Percentiles rank a stretch among this genome's conserved stretches.
phyloP scores from a whole-genome alignment of 352 stramenopile genomes.

The Pythium guiyangense region DNA sequence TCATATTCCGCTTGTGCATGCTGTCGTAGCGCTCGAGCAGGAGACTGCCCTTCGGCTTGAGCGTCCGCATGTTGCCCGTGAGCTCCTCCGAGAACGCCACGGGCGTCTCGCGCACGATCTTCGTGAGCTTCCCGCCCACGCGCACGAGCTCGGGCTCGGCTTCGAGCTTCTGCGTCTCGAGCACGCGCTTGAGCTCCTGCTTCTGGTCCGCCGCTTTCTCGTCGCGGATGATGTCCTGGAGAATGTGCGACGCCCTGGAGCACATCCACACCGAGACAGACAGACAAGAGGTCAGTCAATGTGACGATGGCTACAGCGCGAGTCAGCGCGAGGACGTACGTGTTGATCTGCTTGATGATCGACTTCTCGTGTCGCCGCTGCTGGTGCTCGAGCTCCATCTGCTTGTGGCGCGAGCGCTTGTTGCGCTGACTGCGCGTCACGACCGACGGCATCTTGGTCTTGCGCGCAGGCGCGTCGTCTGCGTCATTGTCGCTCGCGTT shows the following conservation, averaged over 20 bases:
- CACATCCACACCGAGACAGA: slow-evolving; percentile 10
- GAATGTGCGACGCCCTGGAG: slow-evolving; percentile 57
- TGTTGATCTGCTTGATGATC: slow-evolving; percentile 86
- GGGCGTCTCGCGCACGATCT: slow-evolving; percentile 61
- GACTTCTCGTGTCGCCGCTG: slow-evolving; percentile 55
- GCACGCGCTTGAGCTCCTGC: slow-evolving; percentile 70
- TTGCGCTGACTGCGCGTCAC: slow-evolving; percentile 73
- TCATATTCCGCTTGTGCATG: slow-evolving; percentile 86
- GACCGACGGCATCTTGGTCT: slow-evolving; percentile 47
- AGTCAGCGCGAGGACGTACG: slow-evolving; percentile 30
- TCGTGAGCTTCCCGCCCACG: slow-evolving; percentile 72
- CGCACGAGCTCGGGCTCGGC: slow-evolving; percentile 61
- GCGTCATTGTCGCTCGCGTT: slow-evolving; percentile 20
- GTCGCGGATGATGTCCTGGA: slow-evolving; percentile 57
- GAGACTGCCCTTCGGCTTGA: slow-evolving; percentile 78
- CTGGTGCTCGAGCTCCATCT: slow-evolving; percentile 71
- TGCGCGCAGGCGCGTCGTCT: slow-evolving; percentile 20
- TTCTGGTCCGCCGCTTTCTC: slow-evolving; percentile 66
- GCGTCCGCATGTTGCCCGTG: slow-evolving; percentile 67
- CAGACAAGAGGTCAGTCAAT: slow-evolving; percentile 1
- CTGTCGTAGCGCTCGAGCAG: slow-evolving; percentile 83
- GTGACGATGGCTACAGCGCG: background rate
- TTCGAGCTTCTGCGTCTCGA: slow-evolving; percentile 71
- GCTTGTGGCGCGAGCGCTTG: slow-evolving; percentile 74
- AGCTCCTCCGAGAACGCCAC: slow-evolving; percentile 81